These are phyloP conservation scores for Clohesyomyces aquaticus DNA, from an alignment of 495 filamentous ascomycete species.

Conservation along the genomic window DNA sequence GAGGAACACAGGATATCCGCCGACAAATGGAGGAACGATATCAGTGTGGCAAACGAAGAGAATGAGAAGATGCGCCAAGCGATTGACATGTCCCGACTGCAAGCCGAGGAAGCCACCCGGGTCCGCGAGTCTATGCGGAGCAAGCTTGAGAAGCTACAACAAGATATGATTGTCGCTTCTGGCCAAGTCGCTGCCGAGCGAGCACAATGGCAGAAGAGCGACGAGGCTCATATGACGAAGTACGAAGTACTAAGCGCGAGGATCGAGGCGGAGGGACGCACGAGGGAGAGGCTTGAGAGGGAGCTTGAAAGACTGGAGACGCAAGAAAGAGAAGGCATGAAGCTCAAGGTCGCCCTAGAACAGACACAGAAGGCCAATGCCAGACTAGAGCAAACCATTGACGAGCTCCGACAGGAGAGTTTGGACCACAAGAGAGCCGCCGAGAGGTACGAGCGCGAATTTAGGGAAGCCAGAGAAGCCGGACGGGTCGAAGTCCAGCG, in stretches of 20 bases:
- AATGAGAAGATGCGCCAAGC: slow-evolving; percentile 60
- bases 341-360: slow-evolving; percentile 57
- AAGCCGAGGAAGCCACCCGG: slow-evolving; percentile 83
- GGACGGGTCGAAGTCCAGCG: slow-evolving; percentile 77
- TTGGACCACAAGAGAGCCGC: slow-evolving; percentile 63
- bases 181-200: slow-evolving; percentile 79
- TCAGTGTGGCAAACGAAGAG: slow-evolving; percentile 58
- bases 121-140: slow-evolving; percentile 75
- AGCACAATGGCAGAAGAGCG: slow-evolving; percentile 69
- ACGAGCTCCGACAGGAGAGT: slow-evolving; percentile 68
- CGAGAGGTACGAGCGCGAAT: slow-evolving; percentile 77
- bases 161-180: slow-evolving; percentile 78
- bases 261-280: slow-evolving; percentile 74
- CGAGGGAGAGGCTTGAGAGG: slow-evolving; percentile 75
- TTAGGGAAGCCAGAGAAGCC: slow-evolving; percentile 76
- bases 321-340: slow-evolving; percentile 70
- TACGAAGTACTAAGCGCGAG: slow-evolving; percentile 79
- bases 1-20: slow-evolving; percentile 65
- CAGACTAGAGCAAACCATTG: slow-evolving; percentile 67
- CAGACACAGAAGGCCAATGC: slow-evolving; percentile 59
- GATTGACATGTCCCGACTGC: slow-evolving; percentile 68
- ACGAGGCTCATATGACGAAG: slow-evolving; percentile 71
- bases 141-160: slow-evolving; percentile 80
- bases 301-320: slow-evolving; percentile 77
- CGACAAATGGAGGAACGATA: slow-evolving; percentile 58